Base-by-base conservation (phyloP, 768 basidiomycete species). In the Leccinum boreale region DNA sequence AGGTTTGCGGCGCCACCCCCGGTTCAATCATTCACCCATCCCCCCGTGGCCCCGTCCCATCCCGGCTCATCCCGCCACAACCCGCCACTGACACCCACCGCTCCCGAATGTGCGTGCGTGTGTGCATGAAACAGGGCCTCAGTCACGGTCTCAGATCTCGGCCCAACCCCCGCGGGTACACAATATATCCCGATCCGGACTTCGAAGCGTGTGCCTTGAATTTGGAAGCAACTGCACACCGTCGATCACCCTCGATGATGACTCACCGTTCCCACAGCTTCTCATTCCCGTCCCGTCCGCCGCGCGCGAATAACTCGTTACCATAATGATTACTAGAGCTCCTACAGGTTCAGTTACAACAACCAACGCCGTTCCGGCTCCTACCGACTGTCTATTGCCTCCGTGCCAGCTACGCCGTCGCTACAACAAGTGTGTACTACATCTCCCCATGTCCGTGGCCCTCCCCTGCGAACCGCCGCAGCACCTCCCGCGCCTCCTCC, bases 401-500 rank as follows among this genome's bases (percentile, higher is more conserved):
- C 7, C 36, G 9, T 53, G 23, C 6, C 10, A 5, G 6, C 15
- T 26, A 23, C 24, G 23, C 46, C 12, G 46, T 47, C 46, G 23
- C 14, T 47, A 47, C 46, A 10, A 47, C n/a, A 29, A 29, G 9
- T 29, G 28, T 29, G 28, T 29, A 6, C 14, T 42, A 64, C 56
- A 28, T 19, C 39, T 15, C 56, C 60, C 66, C 74, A 51, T 75
- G 67, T 61, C 77, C 77, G 58, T 75, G 65, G 21, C 75, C 77
- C 58, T 74, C 74, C 17, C 67, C 73, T 23, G 79, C 82, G 70
- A 82, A 87, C 54, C 65, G 74, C 31, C 72, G 70, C 10, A 92
- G 77, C 33, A 76, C 77, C 48, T 70, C 70, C 59, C 82, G 74
- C n/a, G 85, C 83, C 59, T 84, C 85, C 44, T 70, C 73, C 9